A percentile compares a stretch with the other conserved stretches of the same genome.
These are phyloP conservation scores for Tolypocladium nubicola DNA, from an alignment of 2,329 filamentous ascomycete genomes.

Conservation along the genomic window DNA sequence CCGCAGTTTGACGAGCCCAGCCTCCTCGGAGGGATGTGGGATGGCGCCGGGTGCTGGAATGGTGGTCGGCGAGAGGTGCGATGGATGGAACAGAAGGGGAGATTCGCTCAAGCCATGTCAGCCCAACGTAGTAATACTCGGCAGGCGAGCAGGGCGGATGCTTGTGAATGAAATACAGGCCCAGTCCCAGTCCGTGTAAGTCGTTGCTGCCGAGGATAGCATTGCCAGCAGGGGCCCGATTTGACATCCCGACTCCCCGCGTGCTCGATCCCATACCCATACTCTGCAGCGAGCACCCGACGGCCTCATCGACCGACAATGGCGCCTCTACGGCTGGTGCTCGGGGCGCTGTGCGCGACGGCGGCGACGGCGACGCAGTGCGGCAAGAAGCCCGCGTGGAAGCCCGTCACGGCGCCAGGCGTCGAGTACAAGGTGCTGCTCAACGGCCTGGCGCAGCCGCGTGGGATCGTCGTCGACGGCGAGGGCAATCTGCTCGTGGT, in stretches of 20 bases:
- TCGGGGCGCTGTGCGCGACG: background rate
- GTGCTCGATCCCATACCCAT: background rate
- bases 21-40: too few species aligned
- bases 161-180: background rate
- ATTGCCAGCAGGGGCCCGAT: background rate
- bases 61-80: background rate
- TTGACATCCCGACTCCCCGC: background rate
- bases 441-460: slow-evolving; percentile 15
- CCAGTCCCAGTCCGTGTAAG: background rate
- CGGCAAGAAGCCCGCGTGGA: slow-evolving; percentile 4
- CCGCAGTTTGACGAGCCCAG: too few species aligned
- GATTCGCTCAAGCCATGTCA: background rate
- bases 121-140: background rate
- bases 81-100: background rate
- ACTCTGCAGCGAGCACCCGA: background rate
- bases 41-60: background rate
- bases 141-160: too few species aligned
- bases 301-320: background rate
- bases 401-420: slow-evolving; percentile 11
- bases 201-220: background rate
- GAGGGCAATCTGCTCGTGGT: slow-evolving; percentile 26
- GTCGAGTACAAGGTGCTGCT: slow-evolving; percentile 15
- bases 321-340: background rate
- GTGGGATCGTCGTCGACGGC: slow-evolving; percentile 23
- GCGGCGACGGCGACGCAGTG: slow-evolving; percentile 2